Conservation (phyloP, 768 basidiomycete genomes). For the Mycena crocata region DNA sequence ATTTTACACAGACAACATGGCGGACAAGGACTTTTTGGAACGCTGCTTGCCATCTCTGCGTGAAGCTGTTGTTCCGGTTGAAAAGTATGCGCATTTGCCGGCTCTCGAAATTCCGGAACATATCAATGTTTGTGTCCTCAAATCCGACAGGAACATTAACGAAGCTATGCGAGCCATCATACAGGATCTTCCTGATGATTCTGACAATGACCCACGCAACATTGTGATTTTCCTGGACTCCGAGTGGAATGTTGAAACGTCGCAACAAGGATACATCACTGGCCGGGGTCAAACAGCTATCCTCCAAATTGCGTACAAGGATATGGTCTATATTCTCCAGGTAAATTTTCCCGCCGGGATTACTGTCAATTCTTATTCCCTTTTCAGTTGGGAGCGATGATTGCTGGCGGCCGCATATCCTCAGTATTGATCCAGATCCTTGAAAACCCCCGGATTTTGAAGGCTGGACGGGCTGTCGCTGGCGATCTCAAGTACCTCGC, state of each 20-base stretch:
- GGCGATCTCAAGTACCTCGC: slow-evolving; percentile 12
- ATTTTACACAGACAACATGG: slow-evolving; percentile 35
- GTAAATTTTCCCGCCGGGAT: not conserved
- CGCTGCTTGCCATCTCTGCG: slow-evolving; percentile 34
- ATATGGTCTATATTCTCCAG: slow-evolving; percentile 5
- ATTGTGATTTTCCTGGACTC: slow-evolving; percentile 13
- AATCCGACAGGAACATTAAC: not conserved
- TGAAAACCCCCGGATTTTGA: not conserved
- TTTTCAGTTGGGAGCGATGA: not conserved
- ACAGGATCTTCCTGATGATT: slow-evolving; percentile 1
- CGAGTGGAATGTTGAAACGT: slow-evolving; percentile 22
- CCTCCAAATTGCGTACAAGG: slow-evolving; percentile 5
- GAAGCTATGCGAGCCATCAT: not conserved
- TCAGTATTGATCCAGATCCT: not conserved
- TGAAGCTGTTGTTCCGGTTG: slow-evolving; percentile 37
- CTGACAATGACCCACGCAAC: not conserved
- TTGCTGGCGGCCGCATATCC: not conserved
- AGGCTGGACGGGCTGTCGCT: slow-evolving; percentile 1
- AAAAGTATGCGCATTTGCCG: slow-evolving; percentile 36
- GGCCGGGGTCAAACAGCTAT: slow-evolving; percentile 1
- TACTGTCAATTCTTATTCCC: not conserved
- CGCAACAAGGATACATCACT: not conserved
- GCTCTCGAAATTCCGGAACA: not conserved
- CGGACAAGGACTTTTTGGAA: slow-evolving; percentile 35
- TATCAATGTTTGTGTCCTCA: not conserved